Evolutionary conservation across 2,329 filamentous ascomycete species (phyloP).

Genomic region (Falciphora oryzae): DNA sequence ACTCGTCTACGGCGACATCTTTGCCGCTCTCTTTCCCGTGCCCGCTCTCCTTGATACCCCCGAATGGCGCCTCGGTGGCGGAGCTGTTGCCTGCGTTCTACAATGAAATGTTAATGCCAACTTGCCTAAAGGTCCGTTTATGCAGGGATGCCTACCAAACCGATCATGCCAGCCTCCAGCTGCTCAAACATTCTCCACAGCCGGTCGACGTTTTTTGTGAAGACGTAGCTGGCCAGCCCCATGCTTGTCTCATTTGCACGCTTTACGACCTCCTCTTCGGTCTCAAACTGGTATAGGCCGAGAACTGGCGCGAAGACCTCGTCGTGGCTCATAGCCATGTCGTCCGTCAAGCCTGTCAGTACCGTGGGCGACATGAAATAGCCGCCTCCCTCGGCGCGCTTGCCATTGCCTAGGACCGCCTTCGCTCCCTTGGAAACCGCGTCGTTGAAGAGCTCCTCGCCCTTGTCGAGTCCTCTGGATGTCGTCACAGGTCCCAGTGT

Average conservation of each 20-base stretch:
- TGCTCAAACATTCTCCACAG: conserved; percentile 53
- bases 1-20: no score
- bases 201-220: conserved; percentile 42
- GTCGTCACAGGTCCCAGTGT: conserved; percentile 58
- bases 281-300: conserved; percentile 49
- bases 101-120: background rate
- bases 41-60: conserved; percentile 31
- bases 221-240: conserved; percentile 42
- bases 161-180: conserved; percentile 48
- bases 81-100: conserved; percentile 29
- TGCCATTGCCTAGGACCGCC: conserved; percentile 55
- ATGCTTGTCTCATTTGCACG: conserved; percentile 53
- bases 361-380: conserved; percentile 64
- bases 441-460: conserved; percentile 54
- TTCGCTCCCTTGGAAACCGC: conserved; percentile 57
- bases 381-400: conserved; percentile 42
- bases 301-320: conserved; percentile 56
- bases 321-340: conserved; percentile 44
- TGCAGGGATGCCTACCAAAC: conserved; percentile 29
- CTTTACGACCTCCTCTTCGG: conserved; percentile 47
- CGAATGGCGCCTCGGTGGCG: conserved; percentile 28
- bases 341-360: conserved; percentile 39
- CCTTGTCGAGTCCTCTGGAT: conserved; percentile 49
- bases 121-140: background rate
- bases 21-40: conserved; percentile 29